phyloP scores from a whole-genome alignment of 371 early-diverging fungal genomes.

The Coemansia sp. region DNA sequence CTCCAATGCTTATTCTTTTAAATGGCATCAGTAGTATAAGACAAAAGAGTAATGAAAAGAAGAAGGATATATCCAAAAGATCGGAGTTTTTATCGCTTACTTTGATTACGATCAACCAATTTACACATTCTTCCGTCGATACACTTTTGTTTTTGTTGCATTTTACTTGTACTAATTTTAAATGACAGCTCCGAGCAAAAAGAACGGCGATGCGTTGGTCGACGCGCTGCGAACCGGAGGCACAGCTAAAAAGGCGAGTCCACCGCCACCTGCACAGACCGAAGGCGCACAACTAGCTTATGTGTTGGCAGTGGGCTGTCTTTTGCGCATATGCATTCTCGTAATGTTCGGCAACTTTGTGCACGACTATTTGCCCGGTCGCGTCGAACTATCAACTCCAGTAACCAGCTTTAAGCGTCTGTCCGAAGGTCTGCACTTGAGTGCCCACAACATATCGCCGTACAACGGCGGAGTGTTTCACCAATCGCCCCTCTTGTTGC shows the following conservation, averaged over 20 bases:
- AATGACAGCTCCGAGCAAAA: slow-evolving; percentile 10
- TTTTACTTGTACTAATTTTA: neutral
- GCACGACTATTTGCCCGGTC: slow-evolving; percentile 21
- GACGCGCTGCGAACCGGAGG: slow-evolving; percentile 3
- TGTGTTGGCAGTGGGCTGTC: slow-evolving; percentile 19
- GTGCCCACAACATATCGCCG: slow-evolving; percentile 71
- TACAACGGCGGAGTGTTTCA: slow-evolving; percentile 88
- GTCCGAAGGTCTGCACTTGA: slow-evolving; percentile 84
- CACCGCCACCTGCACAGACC: neutral
- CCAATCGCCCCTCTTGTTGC: slow-evolving; percentile 81
- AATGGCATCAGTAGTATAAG: slow-evolving; percentile 12
- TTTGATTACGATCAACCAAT: neutral
- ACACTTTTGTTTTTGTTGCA: neutral
- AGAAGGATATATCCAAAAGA: neutral
- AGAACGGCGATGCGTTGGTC: neutral
- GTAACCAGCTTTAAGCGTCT: slow-evolving; percentile 81
- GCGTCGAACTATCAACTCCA: slow-evolving; percentile 81
- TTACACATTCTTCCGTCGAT: neutral
- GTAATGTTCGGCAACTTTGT: slow-evolving; percentile 26
- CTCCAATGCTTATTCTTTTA: slow-evolving; percentile 24
- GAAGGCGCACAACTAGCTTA: slow-evolving; percentile 23
- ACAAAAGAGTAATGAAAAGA: neutral
- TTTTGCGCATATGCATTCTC: slow-evolving; percentile 26
- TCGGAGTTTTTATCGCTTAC: neutral
- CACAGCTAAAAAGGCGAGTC: neutral